Percentiles rank a stretch among this genome's conserved stretches.
Evolutionary conservation across 1,284 basidiomycete species (phyloP).

Genomic region (Sporisorium reilianum): DNA sequence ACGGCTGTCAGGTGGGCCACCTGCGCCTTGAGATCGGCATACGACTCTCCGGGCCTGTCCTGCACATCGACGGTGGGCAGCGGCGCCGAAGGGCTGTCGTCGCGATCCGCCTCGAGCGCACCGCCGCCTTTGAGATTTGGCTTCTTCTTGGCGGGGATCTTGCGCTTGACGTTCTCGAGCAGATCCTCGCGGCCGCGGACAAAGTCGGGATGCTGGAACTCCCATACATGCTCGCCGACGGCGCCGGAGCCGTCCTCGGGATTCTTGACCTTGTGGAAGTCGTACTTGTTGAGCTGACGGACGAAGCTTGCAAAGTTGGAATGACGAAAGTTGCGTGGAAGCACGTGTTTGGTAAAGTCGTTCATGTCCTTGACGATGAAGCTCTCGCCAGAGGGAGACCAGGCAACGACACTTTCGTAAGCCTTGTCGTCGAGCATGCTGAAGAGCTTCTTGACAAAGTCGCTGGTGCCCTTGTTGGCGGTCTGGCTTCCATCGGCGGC

Average conservation of each 20-base stretch:
- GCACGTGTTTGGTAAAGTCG: slow-evolving; percentile 92
- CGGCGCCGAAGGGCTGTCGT: slow-evolving; percentile 49
- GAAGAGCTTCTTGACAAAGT: slow-evolving; percentile 94
- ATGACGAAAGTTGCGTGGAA: slow-evolving; percentile 95
- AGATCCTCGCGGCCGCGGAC: slow-evolving; percentile 77
- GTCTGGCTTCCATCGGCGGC: slow-evolving; percentile 22
- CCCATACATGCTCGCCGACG: slow-evolving; percentile 84
- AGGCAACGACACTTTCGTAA: slow-evolving; percentile 82
- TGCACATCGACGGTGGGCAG: slow-evolving; percentile 22
- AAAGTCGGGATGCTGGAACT: slow-evolving; percentile 95
- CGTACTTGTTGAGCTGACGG: slow-evolving; percentile 93
- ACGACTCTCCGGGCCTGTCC: slow-evolving; percentile 50
- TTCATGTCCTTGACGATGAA: slow-evolving; percentile 98
- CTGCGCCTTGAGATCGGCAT: slow-evolving; percentile 57
- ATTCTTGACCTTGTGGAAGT: slow-evolving; percentile 87
- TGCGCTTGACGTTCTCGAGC: slow-evolving; percentile 81
- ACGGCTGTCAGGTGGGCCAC: slow-evolving; percentile 53
- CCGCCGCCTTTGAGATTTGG: slow-evolving; percentile 26
- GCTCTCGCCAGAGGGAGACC: slow-evolving; percentile 86
- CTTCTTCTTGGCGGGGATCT: slow-evolving; percentile 71
- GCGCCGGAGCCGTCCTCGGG: slow-evolving; percentile 83
- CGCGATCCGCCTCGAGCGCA: slow-evolving; percentile 65
- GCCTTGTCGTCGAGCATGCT: slow-evolving; percentile 88
- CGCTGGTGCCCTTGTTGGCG: slow-evolving; percentile 69
- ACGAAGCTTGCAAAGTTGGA: slow-evolving; percentile 84